Conservation (phyloP, 1,284 basidiomycete species). For the Volvariella volvacea region DNA sequence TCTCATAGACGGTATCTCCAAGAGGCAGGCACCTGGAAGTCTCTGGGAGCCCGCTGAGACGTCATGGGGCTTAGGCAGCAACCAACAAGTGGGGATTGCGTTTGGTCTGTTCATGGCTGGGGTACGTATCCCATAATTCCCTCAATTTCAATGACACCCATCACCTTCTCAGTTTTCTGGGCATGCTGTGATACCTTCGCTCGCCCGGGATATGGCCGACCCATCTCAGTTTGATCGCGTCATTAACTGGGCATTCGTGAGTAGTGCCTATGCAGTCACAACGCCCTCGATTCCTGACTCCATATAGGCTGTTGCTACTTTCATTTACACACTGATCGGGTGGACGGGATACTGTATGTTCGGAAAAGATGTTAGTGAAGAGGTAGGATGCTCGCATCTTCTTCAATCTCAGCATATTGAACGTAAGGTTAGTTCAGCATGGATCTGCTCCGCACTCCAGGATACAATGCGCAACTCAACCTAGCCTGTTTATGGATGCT, state of each 20-base stretch:
- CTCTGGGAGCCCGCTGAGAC: conserved; percentile 74
- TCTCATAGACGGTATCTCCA: conserved; percentile 79
- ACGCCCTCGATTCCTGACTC: not conserved
- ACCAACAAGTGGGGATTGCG: conserved; percentile 62
- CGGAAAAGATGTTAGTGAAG: conserved; percentile 75
- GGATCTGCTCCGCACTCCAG: conserved; percentile 72
- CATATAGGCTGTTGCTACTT: conserved; percentile 59
- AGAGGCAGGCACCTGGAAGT: conserved; percentile 76
- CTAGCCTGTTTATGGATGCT: conserved; percentile 83
- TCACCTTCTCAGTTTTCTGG: conserved; percentile 66
- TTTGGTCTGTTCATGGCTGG: conserved; percentile 96
- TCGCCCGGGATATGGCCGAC: conserved; percentile 87
- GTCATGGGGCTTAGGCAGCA: conserved; percentile 48
- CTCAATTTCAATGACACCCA: not conserved
- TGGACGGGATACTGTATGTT: conserved; percentile 92
- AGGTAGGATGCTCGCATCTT: conserved; percentile 42
- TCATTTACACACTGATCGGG: conserved; percentile 77
- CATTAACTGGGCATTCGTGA: conserved; percentile 80
- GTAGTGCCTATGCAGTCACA: conserved; percentile 14
- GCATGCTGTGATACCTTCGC: conserved; percentile 87
- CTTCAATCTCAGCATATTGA: conserved; percentile 1
- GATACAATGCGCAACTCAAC: conserved; percentile 74
- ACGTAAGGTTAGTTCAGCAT: conserved; percentile 63
- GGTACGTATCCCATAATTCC: conserved; percentile 34
- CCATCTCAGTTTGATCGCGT: conserved; percentile 78